phyloP scores from a whole-genome alignment of 2,329 filamentous ascomycete species.

The Fusarium keratoplasticum region DNA sequence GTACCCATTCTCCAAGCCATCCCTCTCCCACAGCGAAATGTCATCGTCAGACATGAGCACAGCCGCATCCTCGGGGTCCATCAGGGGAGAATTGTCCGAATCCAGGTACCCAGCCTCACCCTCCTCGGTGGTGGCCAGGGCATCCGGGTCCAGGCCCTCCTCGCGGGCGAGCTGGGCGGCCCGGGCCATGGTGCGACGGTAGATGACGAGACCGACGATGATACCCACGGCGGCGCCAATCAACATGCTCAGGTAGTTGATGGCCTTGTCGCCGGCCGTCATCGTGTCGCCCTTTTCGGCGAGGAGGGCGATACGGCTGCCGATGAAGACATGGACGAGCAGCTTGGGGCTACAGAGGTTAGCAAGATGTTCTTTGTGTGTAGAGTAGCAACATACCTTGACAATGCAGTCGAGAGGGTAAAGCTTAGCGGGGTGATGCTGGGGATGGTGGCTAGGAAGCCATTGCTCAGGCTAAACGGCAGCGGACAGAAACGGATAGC shows the following conservation, averaged over 20 bases:
- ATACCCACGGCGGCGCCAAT: slow-evolving; percentile 78
- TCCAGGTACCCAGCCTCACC: slow-evolving; percentile 57
- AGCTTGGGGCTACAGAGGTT: slow-evolving; percentile 77
- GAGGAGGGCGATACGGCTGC: slow-evolving; percentile 82
- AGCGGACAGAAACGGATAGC: slow-evolving; percentile 94
- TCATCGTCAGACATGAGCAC: slow-evolving; percentile 70
- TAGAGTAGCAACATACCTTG: slow-evolving; percentile 59
- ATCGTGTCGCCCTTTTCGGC: slow-evolving; percentile 88
- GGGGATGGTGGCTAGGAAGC: slow-evolving; percentile 92
- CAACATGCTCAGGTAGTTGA: slow-evolving; percentile 87
- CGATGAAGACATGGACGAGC: slow-evolving; percentile 92
- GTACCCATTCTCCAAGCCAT: slow-evolving; percentile 51
- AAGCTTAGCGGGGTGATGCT: slow-evolving; percentile 83
- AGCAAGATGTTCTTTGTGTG: background rate
- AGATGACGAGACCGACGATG: slow-evolving; percentile 86
- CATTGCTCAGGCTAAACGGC: slow-evolving; percentile 93
- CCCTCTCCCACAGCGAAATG: slow-evolving; percentile 66
- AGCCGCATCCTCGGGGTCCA: slow-evolving; percentile 63
- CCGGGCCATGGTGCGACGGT: slow-evolving; percentile 74
- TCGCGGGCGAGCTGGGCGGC: slow-evolving; percentile 68
- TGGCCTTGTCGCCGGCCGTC: slow-evolving; percentile 78
- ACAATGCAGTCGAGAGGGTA: slow-evolving; percentile 82
- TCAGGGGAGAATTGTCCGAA: slow-evolving; percentile 54
- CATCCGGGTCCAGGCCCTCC: slow-evolving; percentile 47
- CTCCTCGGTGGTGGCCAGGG: slow-evolving; percentile 44